Base-by-base conservation (phyloP, 345 rosid genomes). In the Linum tenue region DNA sequence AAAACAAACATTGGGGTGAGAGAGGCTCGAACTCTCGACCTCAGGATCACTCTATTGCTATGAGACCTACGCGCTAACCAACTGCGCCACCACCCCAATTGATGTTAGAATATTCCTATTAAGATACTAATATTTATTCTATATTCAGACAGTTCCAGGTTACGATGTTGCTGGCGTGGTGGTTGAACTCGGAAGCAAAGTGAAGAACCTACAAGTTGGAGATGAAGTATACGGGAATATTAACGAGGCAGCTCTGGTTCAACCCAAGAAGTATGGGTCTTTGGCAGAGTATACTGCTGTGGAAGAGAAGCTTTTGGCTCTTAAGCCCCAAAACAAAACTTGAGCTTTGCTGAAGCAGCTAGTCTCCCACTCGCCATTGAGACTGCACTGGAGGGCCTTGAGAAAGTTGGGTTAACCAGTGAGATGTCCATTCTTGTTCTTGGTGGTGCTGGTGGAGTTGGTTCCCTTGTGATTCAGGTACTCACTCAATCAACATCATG, bases 401-500 rank as follows among this genome's bases (percentile, higher is more conserved):
- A 65, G 60, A 59, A 55, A 51, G 64, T 61, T 6, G 69, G 59
- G 1, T 51, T 70, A 31, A 64, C 74, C 5, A 53, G 60, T 40
- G 74, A 60, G 1, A 59, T 44, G 37, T 48, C 74, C 31, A 14
- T 70, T 41, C 69, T 70, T 48, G 61, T 70, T 36, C 51, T 64
- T 42, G 69, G 64, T 10, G 74, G 74, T 39, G 74, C 74, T 59
- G 74, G 68, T 40, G 74, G 74, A 39, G 74, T 70, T 38, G 74
- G 74, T 7, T 64, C 69, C 17, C 64, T 38, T 5, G 48, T 66
- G 12, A 65, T 70, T 51, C 74, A 70, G 65, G 74, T 53, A 70
- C 31, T 22, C 31, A 22, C 31, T 22, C 31, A 22, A 22, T 22
- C 31, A 22, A 22, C 31, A 22, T 22, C 31, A 22, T 22, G 0